Evolutionary conservation across 495 filamentous ascomycete genomes (phyloP).

Genomic region (Usnea hakonensis): DNA sequence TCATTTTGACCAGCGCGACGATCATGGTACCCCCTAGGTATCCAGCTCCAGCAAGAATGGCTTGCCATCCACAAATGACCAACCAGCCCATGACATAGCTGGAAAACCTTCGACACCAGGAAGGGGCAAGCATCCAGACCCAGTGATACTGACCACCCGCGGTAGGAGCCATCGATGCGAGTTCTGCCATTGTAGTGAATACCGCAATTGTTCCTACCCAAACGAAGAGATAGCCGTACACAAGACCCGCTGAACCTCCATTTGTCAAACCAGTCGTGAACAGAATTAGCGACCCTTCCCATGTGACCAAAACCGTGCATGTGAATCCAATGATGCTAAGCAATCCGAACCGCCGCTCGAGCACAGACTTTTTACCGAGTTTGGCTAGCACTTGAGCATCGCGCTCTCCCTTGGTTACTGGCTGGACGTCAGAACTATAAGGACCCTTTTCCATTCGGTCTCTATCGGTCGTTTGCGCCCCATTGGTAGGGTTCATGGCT

Average conservation of each 20-base stretch:
- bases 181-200: constrained; percentile 27
- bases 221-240: constrained; percentile 44
- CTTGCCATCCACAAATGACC: constrained; percentile 41
- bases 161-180: constrained; percentile 41
- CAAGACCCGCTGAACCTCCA: constrained; percentile 42
- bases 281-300: constrained; percentile 35
- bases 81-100: constrained; percentile 46
- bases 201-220: constrained; percentile 38
- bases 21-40: constrained; percentile 38
- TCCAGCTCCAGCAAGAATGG: constrained; percentile 33
- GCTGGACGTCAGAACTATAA: constrained; percentile 8
- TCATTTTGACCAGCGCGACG: constrained; percentile 35
- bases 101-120: constrained; percentile 31
- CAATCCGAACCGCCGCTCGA: constrained; percentile 42
- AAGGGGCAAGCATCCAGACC: constrained; percentile 44
- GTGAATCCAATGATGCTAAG: constrained; percentile 42
- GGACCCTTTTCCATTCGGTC: not conserved
- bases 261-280: constrained; percentile 24
- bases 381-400: constrained; percentile 39
- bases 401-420: constrained; percentile 20
- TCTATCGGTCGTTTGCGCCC: not conserved
- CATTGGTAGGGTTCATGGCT: constrained; percentile 1
- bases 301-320: constrained; percentile 38
- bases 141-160: constrained; percentile 48
- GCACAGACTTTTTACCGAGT: constrained; percentile 45